A percentile compares a stretch with the other conserved stretches of the same genome.
Conservation (phyloP, 192 early-diverging fungal species). For the Phycomyces nitens region DNA sequence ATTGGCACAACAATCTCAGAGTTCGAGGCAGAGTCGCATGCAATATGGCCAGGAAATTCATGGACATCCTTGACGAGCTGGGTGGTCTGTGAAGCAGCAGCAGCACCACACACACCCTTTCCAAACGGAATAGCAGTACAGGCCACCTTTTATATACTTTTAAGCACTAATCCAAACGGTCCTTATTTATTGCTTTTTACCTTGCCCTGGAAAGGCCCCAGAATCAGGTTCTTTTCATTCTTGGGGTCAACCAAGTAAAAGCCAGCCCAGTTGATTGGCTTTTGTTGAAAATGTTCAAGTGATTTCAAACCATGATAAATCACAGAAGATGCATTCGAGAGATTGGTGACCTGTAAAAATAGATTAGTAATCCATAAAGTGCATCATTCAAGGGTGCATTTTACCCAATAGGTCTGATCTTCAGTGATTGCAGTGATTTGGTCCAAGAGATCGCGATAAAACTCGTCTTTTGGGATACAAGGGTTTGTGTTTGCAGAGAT, state of each 20-base stretch:
- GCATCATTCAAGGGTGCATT: too few species aligned
- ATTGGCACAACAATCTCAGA: conserved; percentile 89
- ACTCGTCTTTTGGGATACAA: conserved; percentile 52
- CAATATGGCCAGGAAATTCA: conserved; percentile 84
- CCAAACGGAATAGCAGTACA: conserved; percentile 83
- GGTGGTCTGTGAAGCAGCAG: conserved; percentile 53
- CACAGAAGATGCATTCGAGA: conserved; percentile 77
- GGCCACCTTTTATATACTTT: conserved; percentile 49
- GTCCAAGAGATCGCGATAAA: conserved; percentile 63
- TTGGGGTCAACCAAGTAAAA: conserved; percentile 71
- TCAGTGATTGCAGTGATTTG: conserved; percentile 64
- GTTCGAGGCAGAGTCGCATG: conserved; percentile 80
- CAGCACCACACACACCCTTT: conserved; percentile 87
- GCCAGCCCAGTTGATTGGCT: conserved; percentile 76
- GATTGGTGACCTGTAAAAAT: conserved; percentile 58
- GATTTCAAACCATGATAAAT: conserved; percentile 74
- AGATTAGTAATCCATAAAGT: too few species aligned
- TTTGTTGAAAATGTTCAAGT: conserved; percentile 53
- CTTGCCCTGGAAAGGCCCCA: conserved; percentile 92
- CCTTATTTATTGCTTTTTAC: conserved; percentile 19
- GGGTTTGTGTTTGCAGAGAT: conserved; percentile 17
- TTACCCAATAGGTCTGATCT: conserved; percentile 60
- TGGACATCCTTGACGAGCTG: conserved; percentile 78
- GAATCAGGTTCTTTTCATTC: conserved; percentile 44
- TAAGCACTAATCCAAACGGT: too few species aligned